phyloP scores from a whole-genome alignment of 1,284 basidiomycete species.

The Bothia castanella region DNA sequence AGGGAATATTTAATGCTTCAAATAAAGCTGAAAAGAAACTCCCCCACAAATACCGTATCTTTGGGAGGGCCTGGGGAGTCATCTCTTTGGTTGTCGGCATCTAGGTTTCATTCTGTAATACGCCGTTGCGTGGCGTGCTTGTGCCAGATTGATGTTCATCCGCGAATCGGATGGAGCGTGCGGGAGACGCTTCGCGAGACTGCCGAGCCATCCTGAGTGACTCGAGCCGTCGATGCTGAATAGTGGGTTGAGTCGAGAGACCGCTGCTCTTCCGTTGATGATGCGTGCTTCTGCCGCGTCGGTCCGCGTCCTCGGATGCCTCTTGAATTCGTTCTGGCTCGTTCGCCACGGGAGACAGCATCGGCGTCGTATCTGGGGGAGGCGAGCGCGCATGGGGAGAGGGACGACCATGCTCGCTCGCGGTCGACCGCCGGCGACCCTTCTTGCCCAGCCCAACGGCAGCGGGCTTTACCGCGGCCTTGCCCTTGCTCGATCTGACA shows the following conservation, averaged over 20 bases:
- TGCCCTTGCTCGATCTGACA: conserved; percentile 17
- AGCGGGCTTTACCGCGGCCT: conserved; percentile 4
- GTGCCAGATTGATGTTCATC: conserved; percentile 25
- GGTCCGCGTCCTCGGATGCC: conserved; percentile 10
- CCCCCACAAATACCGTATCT: conserved; percentile 17
- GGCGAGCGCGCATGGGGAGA: conserved; percentile 1
- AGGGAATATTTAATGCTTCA: conserved; percentile 8
- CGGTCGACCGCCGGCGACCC: conserved; percentile 11
- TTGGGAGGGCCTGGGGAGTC: conserved; percentile 13
- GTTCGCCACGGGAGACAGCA: background rate
- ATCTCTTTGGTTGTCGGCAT: conserved; percentile 7
- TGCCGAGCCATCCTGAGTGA: conserved; percentile 21
- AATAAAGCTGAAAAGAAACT: conserved; percentile 19
- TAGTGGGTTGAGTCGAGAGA: conserved; percentile 21
- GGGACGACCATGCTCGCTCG: conserved; percentile 13
- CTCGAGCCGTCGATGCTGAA: conserved; percentile 32
- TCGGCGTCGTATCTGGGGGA: conserved; percentile 1
- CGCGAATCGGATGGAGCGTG: conserved; percentile 33
- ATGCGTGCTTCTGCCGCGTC: conserved; percentile 25
- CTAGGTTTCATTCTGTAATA: conserved; percentile 19
- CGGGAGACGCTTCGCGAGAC: conserved; percentile 29
- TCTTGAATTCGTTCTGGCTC: conserved; percentile 10
- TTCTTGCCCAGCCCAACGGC: conserved; percentile 6
- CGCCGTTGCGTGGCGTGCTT: conserved; percentile 19
- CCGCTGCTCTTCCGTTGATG: conserved; percentile 16